Evolutionary conservation across 1,139 yeast genomes (phyloP).

Genomic region (Lodderomyces parapsilosis): DNA sequence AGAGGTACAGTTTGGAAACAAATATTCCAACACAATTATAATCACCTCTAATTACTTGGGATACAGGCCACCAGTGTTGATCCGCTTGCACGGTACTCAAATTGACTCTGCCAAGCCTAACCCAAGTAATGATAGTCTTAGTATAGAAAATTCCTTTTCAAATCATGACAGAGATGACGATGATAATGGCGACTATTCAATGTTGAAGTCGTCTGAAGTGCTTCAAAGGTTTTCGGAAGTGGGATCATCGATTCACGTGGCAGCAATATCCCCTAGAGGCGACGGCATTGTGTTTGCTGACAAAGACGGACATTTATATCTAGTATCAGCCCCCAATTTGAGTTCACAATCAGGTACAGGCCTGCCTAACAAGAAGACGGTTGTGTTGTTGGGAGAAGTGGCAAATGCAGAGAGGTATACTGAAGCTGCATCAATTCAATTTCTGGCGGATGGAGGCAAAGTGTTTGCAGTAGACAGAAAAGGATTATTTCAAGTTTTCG

Average conservation of each 20-base stretch:
- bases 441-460: constrained; percentile 79
- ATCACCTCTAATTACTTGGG: constrained; percentile 40
- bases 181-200: constrained; percentile 11
- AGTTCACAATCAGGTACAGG: constrained; percentile 26
- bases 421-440: constrained; percentile 74
- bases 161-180: constrained; percentile 21
- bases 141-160: constrained; percentile 20
- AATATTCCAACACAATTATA: constrained; percentile 34
- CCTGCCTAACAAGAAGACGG: constrained; percentile 40
- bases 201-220: constrained; percentile 32
- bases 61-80: constrained; percentile 35
- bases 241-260: constrained; percentile 75
- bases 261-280: constrained; percentile 80
- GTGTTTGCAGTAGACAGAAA: constrained; percentile 76
- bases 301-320: constrained; percentile 70
- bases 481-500: constrained; percentile 75
- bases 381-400: constrained; percentile 75
- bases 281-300: constrained; percentile 82
- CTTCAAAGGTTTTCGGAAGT: constrained; percentile 64
- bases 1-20: constrained; percentile 59
- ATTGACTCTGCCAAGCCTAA: constrained; percentile 23
- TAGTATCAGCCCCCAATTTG: constrained; percentile 64
- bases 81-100: constrained; percentile 35
- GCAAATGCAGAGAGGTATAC: constrained; percentile 65
- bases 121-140: constrained; percentile 16